phyloP scores from a whole-genome alignment of 805 yeast species.

The Priceomyces carsonii region DNA sequence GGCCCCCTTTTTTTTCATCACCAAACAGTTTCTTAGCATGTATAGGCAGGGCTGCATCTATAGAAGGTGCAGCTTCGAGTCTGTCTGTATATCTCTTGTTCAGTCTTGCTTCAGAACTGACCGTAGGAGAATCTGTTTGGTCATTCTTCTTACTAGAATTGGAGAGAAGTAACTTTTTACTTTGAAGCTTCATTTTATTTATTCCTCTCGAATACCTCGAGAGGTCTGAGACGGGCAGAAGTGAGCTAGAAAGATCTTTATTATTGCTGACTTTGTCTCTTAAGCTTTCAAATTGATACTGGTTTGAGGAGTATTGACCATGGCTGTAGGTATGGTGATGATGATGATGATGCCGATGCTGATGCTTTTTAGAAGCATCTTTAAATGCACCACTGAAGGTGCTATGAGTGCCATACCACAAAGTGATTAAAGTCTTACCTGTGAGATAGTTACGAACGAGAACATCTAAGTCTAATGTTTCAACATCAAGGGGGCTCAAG shows the following conservation, averaged over 20 bases:
- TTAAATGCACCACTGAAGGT: neutral
- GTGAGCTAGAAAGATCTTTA: slow-evolving; percentile 13
- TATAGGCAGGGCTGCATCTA: no score
- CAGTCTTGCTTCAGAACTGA: no score
- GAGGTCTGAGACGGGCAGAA: slow-evolving; percentile 16
- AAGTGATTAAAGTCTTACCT: slow-evolving; percentile 33
- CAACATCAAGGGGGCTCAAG: slow-evolving; percentile 38
- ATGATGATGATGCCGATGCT: slow-evolving; percentile 11
- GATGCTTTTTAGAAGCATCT: slow-evolving; percentile 7
- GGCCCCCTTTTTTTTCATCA: slow-evolving; percentile 1
- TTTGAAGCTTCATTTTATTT: slow-evolving; percentile 29
- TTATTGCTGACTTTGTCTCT: slow-evolving; percentile 28
- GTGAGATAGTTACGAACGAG: slow-evolving; percentile 29
- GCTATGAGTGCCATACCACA: slow-evolving; percentile 29
- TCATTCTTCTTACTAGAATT: no score
- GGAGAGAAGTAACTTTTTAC: slow-evolving; percentile 4
- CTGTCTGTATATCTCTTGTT: neutral
- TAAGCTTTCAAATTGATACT: slow-evolving; percentile 34
- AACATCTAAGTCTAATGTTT: slow-evolving; percentile 39
- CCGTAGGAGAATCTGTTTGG: no score
- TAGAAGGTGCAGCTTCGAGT: neutral
- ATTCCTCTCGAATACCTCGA: slow-evolving; percentile 35
- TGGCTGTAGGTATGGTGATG: slow-evolving; percentile 7
- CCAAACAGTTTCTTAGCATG: no score
- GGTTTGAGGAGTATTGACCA: slow-evolving; percentile 4